Percentiles rank a stretch among this genome's conserved stretches.
phyloP scores from a whole-genome alignment of 164 flowering plant species.

The Stephania cephalantha region DNA sequence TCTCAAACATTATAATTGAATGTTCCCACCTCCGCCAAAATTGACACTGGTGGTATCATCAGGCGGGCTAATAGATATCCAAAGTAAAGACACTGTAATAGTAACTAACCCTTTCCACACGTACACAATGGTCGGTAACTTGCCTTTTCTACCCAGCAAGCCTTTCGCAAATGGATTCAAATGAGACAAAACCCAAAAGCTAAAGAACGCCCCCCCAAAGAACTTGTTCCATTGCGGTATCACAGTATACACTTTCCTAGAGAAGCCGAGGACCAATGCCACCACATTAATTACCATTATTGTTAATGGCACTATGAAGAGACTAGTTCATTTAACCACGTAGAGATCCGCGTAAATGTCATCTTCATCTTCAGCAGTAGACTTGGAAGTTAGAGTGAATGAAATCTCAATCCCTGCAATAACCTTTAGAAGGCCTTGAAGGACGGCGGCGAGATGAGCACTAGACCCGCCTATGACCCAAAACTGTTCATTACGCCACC shows the following conservation, averaged over 20 bases:
- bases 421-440: slow-evolving; percentile 80
- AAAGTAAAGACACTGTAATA: slow-evolving; percentile 61
- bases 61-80: too few relatives aligned
- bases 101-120: slow-evolving; percentile 80
- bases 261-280: slow-evolving; percentile 61
- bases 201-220: slow-evolving; percentile 67
- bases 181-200: slow-evolving; percentile 80
- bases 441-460: slow-evolving; percentile 82
- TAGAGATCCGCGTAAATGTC: slow-evolving; percentile 78
- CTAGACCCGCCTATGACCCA: slow-evolving; percentile 92
- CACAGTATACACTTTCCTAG: slow-evolving; percentile 56
- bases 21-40: too few relatives aligned
- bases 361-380: slow-evolving; percentile 53
- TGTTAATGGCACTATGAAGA: slow-evolving; percentile 74
- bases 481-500: slow-evolving; percentile 94
- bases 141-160: slow-evolving; percentile 67
- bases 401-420: slow-evolving; percentile 84
- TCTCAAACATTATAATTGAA: too few relatives aligned
- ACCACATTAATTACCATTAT: slow-evolving; percentile 69
- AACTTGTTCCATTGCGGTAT: slow-evolving; percentile 62
- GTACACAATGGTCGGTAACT: slow-evolving; percentile 68
- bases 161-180: slow-evolving; percentile 80
- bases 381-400: slow-evolving; percentile 78
- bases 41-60: too few relatives aligned
- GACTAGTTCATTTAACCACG: slow-evolving; percentile 56